Evolutionary conservation across 805 yeast species (phyloP).

Genomic region (Lipomyces anomalus): DNA sequence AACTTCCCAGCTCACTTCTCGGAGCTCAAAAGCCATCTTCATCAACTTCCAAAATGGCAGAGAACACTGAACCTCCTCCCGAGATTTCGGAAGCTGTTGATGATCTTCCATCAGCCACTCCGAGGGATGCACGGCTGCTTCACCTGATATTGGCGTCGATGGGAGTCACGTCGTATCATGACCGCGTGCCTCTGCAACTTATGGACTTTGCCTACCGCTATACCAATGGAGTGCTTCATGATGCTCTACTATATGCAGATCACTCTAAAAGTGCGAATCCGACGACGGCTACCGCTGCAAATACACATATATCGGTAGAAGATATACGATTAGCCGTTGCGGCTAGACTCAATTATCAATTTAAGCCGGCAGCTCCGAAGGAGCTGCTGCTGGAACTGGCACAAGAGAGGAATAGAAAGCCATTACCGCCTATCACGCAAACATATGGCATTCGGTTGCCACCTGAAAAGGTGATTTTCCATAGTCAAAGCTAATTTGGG

Average conservation of each 20-base stretch:
- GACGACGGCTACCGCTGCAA: slow-evolving; percentile 12
- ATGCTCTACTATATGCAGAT: slow-evolving; percentile 83
- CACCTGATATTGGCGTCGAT: slow-evolving; percentile 91
- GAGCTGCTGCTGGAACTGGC: slow-evolving; percentile 87
- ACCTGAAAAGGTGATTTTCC: slow-evolving; percentile 56
- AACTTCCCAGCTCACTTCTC: no score
- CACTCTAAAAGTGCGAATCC: slow-evolving; percentile 42
- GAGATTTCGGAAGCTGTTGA: slow-evolving; percentile 10
- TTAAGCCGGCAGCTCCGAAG: slow-evolving; percentile 93
- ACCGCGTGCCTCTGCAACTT: slow-evolving; percentile 88
- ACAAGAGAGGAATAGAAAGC: slow-evolving; percentile 80
- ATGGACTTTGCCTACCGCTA: slow-evolving; percentile 94
- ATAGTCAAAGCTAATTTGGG: background rate
- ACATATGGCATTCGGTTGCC: slow-evolving; percentile 87
- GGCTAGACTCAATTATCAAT: slow-evolving; percentile 91
- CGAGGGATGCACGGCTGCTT: slow-evolving; percentile 85
- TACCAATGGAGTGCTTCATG: slow-evolving; percentile 79
- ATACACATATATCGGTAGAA: slow-evolving; percentile 60
- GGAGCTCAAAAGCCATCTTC: no score
- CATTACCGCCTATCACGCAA: slow-evolving; percentile 83
- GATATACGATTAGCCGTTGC: slow-evolving; percentile 90
- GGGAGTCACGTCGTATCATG: slow-evolving; percentile 86
- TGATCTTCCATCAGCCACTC: slow-evolving; percentile 34
- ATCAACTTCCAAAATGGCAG: no score
- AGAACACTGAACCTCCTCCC: no score